Evolutionary conservation across 1,139 yeast genomes (phyloP).

Genomic region (Citeromyces hawaiiensis): DNA sequence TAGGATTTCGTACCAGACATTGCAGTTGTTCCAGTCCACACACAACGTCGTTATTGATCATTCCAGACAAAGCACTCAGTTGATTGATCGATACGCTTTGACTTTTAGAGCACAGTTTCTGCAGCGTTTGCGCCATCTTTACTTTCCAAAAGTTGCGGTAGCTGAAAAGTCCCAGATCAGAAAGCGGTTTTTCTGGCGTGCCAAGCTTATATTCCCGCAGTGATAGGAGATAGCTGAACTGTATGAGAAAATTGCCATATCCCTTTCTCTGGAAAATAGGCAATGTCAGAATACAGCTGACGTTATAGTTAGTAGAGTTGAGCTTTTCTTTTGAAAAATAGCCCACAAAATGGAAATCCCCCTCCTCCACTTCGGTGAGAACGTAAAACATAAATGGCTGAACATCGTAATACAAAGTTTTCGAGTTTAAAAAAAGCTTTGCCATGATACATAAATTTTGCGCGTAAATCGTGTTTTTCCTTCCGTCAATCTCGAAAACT

Average conservation of each 20-base stretch:
- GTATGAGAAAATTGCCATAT: conserved; percentile 78
- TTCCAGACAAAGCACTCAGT: conserved; percentile 62
- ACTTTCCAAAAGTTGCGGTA: conserved; percentile 83
- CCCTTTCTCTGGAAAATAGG: conserved; percentile 87
- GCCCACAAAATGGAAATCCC: conserved; percentile 57
- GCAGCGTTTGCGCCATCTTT: conserved; percentile 38
- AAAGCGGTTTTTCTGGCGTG: conserved; percentile 89
- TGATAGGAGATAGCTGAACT: conserved; percentile 73
- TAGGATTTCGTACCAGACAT: conserved; percentile 35
- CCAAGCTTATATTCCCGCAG: conserved; percentile 70
- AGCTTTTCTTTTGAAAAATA: conserved; percentile 86
- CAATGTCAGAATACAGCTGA: conserved; percentile 80
- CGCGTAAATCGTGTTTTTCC: conserved; percentile 70
- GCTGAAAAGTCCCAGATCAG: conserved; percentile 75
- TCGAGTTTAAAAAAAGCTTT: conserved; percentile 78
- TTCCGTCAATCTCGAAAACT: conserved; percentile 88
- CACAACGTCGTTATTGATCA: conserved; percentile 77
- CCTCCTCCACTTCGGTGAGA: conserved; percentile 52
- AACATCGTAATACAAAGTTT: conserved; percentile 86
- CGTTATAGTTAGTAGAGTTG: conserved; percentile 62
- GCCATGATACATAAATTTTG: conserved; percentile 85
- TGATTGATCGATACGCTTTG: conserved; percentile 37
- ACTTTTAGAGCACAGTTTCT: conserved; percentile 11
- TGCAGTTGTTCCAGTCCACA: conserved; percentile 74
- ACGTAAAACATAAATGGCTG: conserved; percentile 90